Percentiles rank a stretch among this genome's conserved stretches.
Conservation (phyloP, 2,329 filamentous ascomycete species). For the Phaeomoniella chlamydospora region DNA sequence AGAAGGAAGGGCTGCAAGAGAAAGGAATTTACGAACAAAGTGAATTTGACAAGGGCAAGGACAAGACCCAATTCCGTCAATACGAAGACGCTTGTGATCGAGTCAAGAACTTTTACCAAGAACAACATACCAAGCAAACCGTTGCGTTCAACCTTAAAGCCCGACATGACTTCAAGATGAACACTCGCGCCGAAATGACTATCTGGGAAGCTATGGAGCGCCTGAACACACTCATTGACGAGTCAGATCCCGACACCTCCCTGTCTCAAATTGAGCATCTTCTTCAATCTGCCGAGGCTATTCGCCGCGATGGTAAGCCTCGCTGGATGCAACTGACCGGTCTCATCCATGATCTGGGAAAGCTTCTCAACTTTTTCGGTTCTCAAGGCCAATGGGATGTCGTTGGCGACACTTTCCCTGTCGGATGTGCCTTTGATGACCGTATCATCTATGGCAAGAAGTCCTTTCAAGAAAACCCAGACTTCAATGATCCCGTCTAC, state of each 20-base stretch:
- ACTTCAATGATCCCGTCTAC: conserved; percentile 57
- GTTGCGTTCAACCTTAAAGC: conserved; percentile 66
- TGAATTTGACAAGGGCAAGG: conserved; percentile 58
- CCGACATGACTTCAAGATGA: conserved; percentile 54
- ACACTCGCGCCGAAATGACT: conserved; percentile 60
- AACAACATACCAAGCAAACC: conserved; percentile 46
- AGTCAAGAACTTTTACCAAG: conserved; percentile 75
- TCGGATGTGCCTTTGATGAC: conserved; percentile 39
- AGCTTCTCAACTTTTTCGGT: conserved; percentile 40
- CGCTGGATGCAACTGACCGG: conserved; percentile 33
- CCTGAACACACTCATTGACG: conserved; percentile 79
- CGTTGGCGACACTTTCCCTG: conserved; percentile 48
- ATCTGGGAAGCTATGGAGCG: conserved; percentile 90
- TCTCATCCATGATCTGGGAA: conserved; percentile 31
- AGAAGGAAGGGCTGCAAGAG: conserved; percentile 27
- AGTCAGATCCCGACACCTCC: conserved; percentile 78
- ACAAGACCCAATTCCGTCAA: conserved; percentile 68
- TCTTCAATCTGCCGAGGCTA: conserved; percentile 77
- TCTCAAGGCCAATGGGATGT: conserved; percentile 89
- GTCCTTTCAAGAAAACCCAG: conserved; percentile 62
- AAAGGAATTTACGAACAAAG: conserved; percentile 36
- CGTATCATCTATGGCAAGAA: conserved; percentile 67
- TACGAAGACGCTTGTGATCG: conserved; percentile 72
- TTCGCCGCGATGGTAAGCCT: conserved; percentile 54
- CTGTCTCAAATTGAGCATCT: conserved; percentile 84